Conservation (phyloP, 192 early-diverging fungal species). For the Backusella psychrophila region DNA sequence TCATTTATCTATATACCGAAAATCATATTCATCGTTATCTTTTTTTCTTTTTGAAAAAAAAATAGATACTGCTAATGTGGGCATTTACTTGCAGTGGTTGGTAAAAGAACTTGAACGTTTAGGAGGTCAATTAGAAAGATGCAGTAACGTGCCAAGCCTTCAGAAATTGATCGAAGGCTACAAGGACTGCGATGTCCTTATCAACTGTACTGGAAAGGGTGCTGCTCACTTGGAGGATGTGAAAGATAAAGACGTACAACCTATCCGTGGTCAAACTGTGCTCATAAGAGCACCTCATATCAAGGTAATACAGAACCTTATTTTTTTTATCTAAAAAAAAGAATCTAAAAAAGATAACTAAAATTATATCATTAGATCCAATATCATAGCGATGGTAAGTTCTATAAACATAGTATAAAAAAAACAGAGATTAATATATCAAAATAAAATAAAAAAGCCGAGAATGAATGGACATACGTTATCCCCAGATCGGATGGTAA, state of each 20-base stretch:
- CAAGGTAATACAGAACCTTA: conserved; percentile 32
- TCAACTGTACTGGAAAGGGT: conserved; percentile 82
- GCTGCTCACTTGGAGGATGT: conserved; percentile 73
- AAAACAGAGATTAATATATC: neutral
- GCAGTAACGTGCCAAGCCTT: conserved; percentile 42
- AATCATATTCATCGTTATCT: no score
- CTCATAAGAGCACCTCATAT: conserved; percentile 73
- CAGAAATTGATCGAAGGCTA: conserved; percentile 39
- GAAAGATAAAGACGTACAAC: conserved; percentile 62
- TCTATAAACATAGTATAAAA: neutral
- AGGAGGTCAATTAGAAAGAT: conserved; percentile 53
- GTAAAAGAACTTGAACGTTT: conserved; percentile 43
- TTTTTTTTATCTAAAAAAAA: conserved; percentile 27
- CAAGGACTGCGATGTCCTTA: conserved; percentile 42
- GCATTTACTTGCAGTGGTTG: conserved; percentile 67
- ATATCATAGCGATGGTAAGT: neutral
- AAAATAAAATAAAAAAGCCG: conserved; percentile 6
- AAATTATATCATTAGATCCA: neutral
- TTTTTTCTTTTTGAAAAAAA: neutral
- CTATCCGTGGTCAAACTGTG: conserved; percentile 79
- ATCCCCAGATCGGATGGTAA: conserved; percentile 79
- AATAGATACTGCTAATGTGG: conserved; percentile 60
- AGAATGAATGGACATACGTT: conserved; percentile 62
- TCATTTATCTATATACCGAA: neutral
- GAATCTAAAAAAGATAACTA: neutral